phyloP scores from a whole-genome alignment of 2,329 filamentous ascomycete species.

The Stachybotrys chartarum region DNA sequence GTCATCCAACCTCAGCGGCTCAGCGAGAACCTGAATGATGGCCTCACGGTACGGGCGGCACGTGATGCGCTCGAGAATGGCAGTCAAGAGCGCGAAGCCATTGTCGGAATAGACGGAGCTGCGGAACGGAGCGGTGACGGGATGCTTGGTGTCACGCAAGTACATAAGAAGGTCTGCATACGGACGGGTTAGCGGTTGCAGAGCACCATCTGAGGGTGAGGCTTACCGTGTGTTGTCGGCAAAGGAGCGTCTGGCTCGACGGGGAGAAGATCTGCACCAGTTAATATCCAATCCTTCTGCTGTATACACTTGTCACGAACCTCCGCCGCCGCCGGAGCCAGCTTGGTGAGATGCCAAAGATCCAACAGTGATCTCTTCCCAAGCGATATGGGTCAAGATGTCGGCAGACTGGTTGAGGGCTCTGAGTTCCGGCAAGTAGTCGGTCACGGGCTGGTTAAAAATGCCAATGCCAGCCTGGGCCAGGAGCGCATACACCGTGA shows the following conservation, averaged over 20 bases:
- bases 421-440: conserved; percentile 16
- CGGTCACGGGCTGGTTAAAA: conserved; percentile 16
- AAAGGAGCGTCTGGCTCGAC: not conserved
- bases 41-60: conserved; percentile 7
- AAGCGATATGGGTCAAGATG: conserved; percentile 4
- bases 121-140: conserved; percentile 2
- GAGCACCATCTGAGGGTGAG: not conserved
- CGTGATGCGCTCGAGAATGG: conserved; percentile 6
- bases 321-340: conserved; percentile 5
- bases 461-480: conserved; percentile 10
- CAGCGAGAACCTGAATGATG: not conserved
- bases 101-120: conserved; percentile 8
- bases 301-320: not conserved
- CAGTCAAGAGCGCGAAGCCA: conserved; percentile 4
- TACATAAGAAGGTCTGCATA: conserved; percentile 4
- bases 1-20: conserved; percentile 7
- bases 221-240: not conserved
- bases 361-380: conserved; percentile 13
- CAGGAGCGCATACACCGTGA: conserved; percentile 18
- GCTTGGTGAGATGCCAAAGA: conserved; percentile 12
- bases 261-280: not conserved
- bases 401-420: conserved; percentile 2
- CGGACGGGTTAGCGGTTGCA: not conserved
- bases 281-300: not conserved
- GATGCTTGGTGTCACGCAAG: conserved; percentile 3